These are phyloP conservation scores for Cercospora sp. DNA, from an alignment of 2,329 filamentous ascomycete species.

Conservation along the genomic window DNA sequence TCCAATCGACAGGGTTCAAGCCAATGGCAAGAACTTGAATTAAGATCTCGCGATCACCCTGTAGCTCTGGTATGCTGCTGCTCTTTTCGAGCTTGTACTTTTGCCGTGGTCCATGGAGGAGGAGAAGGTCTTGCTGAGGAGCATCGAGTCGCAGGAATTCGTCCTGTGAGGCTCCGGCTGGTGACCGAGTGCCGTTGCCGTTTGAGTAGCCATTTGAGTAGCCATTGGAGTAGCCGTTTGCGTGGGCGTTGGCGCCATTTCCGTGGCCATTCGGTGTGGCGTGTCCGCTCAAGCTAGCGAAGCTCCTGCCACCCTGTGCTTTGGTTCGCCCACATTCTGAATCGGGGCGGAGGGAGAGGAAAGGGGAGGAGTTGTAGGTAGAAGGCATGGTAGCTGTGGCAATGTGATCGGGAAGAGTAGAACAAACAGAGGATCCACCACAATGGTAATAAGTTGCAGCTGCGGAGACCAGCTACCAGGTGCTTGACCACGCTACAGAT, in stretches of 20 bases:
- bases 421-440: background rate
- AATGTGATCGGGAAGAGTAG: background rate
- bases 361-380: slow-evolving; percentile 27
- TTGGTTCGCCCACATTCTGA: slow-evolving; percentile 30
- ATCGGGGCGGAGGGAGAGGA: slow-evolving; percentile 33
- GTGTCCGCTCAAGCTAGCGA: slow-evolving; percentile 24
- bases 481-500: slow-evolving; percentile 3
- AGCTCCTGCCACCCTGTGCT: slow-evolving; percentile 22
- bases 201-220: slow-evolving; percentile 19
- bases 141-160: slow-evolving; percentile 36
- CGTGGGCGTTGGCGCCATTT: slow-evolving; percentile 9
- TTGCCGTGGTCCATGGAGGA: slow-evolving; percentile 39
- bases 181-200: slow-evolving; percentile 20
- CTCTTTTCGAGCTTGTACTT: slow-evolving; percentile 38
- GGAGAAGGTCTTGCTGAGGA: slow-evolving; percentile 39
- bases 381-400: slow-evolving; percentile 30
- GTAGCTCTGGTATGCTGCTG: slow-evolving; percentile 36
- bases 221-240: background rate
- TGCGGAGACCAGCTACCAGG: slow-evolving; percentile 6
- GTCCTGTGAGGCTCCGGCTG: slow-evolving; percentile 22
- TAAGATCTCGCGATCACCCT: slow-evolving; percentile 56
- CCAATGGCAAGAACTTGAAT: slow-evolving; percentile 66
- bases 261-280: slow-evolving; percentile 23
- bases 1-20: slow-evolving; percentile 76
- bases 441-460: slow-evolving; percentile 11